Percentiles rank a stretch among this genome's conserved stretches.
These are phyloP conservation scores for Kappamyces sp. DNA, from an alignment of 192 early-diverging fungal genomes.

Conservation along the genomic window DNA sequence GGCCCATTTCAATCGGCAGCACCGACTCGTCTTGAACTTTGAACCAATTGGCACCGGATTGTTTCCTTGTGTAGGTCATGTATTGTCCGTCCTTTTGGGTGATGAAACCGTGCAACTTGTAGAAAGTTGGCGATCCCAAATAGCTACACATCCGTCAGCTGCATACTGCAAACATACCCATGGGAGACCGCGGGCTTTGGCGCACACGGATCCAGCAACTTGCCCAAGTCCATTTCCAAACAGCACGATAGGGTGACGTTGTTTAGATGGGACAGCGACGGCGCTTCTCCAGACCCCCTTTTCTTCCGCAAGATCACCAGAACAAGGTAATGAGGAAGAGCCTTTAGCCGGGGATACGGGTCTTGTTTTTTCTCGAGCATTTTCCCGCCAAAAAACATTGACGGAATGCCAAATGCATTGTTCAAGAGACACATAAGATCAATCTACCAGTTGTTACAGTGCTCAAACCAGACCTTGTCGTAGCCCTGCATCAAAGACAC, in stretches of 20 bases:
- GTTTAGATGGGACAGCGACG: slow-evolving; percentile 7
- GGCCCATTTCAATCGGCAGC: slow-evolving; percentile 27
- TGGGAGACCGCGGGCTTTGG: slow-evolving; percentile 4
- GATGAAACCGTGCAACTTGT: slow-evolving; percentile 38
- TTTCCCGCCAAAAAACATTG: background rate
- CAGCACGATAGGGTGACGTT: slow-evolving; percentile 14
- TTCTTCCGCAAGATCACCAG: too few species aligned
- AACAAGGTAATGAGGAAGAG: background rate
- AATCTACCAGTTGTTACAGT: background rate
- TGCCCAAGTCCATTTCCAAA: slow-evolving; percentile 37
- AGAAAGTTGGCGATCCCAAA: slow-evolving; percentile 22
- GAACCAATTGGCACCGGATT: slow-evolving; percentile 25
- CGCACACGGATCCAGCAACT: slow-evolving; percentile 13
- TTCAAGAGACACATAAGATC: background rate
- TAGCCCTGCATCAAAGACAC: background rate
- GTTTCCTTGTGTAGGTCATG: slow-evolving; percentile 31
- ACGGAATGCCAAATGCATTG: background rate
- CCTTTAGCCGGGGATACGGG: background rate
- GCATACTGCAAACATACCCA: background rate
- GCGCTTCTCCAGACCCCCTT: too few species aligned
- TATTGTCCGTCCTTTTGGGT: slow-evolving; percentile 40
- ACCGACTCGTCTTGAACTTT: slow-evolving; percentile 31
- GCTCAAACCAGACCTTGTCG: background rate
- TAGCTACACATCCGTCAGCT: background rate
- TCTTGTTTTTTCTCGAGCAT: background rate